Base-by-base conservation (phyloP, 202 grass and related monocot genomes). In the Zizania palustris region DNA sequence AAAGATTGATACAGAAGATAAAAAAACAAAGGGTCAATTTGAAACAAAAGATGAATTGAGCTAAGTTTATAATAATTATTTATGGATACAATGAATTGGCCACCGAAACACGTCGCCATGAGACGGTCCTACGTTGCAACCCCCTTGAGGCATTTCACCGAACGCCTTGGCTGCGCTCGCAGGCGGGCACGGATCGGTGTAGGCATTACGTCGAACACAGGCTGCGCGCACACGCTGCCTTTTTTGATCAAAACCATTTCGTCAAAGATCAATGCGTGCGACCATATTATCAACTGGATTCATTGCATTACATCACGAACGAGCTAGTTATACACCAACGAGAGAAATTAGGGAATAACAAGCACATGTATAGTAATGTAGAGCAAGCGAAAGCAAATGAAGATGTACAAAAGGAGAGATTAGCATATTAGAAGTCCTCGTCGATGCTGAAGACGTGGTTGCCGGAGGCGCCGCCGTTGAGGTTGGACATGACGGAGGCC, bases 401-500 rank as follows among this genome's bases (percentile, higher is more conserved):
- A 60, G 6, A 53, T 55, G 51, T 19, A 19, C 16, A 7, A 55
- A 28, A 28, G 28, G 28, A 5, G 6, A 15, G 2, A 12, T 15
- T 19, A n/a, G n/a, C 16, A 19, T 20, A 65, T 86, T 54, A 95
- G 69, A 95, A 95, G 76, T 95, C 92, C 78, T 95, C 92, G 34
- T 91, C 92, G 50, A 91, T 71, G 69, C 89, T 95, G 83, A 95
- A 95, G 71, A 95, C 81, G 49, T 89, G 92, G 83, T 88, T 70
- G 34, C 19, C 9, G 1, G 68, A 86, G 1, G 3, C 72, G 20
- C 34, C 80, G 3, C 88, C 88, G 42, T 89, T 92, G 72, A 97
- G 84, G 79, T 74, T 97, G 40, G 60, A 77, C 94, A 97, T 97
- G 74, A 97, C 76, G 7, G 88, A 80, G 0, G 94, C 91, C 86